phyloP scores from a whole-genome alignment of 2,329 filamentous ascomycete genomes.

The Lasiodiplodia hormozganensis region DNA sequence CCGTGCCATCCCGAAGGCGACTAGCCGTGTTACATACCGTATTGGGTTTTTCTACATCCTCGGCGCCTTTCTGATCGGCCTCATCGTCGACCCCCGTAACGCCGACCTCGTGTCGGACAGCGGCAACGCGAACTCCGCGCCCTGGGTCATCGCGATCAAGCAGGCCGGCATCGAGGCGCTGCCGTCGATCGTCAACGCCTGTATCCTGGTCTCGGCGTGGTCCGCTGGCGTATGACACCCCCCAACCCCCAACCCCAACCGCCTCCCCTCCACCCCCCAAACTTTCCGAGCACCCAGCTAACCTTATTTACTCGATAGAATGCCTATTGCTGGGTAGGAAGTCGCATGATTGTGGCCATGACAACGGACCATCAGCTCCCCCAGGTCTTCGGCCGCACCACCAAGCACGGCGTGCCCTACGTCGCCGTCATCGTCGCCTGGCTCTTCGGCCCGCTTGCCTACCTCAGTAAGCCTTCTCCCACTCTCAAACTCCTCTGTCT shows the following conservation, averaged over 20 bases:
- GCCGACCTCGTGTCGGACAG: conserved; percentile 49
- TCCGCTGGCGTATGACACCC: too few relatives aligned
- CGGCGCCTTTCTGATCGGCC: conserved; percentile 61
- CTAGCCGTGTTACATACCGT: conserved; percentile 77
- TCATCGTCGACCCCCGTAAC: conserved; percentile 62
- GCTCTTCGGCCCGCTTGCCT: not conserved
- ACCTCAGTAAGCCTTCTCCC: conserved; percentile 60
- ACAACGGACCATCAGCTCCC: not conserved
- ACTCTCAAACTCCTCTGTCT: too few relatives aligned
- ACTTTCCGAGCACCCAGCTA: too few relatives aligned
- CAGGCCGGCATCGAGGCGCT: conserved; percentile 49
- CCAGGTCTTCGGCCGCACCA: not conserved
- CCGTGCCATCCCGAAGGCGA: conserved; percentile 58
- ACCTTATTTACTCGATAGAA: too few relatives aligned
- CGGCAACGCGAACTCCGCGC: conserved; percentile 61
- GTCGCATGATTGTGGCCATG: not conserved
- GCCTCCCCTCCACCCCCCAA: too few relatives aligned
- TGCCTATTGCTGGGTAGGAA: not conserved
- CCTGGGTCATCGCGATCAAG: conserved; percentile 61
- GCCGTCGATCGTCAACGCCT: conserved; percentile 17
- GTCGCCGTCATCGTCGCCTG: conserved; percentile 53
- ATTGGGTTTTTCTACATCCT: conserved; percentile 62
- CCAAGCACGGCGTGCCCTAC: not conserved
- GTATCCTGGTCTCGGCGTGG: conserved; percentile 10
- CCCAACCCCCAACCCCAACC: too few relatives aligned